Evolutionary conservation across 2,329 filamentous ascomycete species (phyloP), one percentile per base, ranked within the genome.

Genomic region (Ascochyta lentis): DNA sequence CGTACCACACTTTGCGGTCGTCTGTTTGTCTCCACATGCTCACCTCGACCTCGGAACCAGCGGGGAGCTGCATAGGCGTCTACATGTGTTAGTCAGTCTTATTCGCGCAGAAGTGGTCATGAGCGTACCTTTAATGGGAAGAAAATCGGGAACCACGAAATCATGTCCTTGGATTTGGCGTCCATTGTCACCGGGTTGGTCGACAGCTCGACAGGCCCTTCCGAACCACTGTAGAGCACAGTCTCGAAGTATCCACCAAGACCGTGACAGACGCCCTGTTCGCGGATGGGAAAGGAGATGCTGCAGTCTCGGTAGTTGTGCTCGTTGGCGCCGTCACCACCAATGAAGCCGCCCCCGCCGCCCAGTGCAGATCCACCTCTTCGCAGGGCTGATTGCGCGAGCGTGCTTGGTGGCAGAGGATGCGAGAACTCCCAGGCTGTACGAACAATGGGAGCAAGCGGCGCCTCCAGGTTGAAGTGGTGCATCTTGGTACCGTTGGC

Each of bases 101-200:
- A 7, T 13, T 41, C 8, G 6, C 12, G 24, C 15, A 16, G 10
- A 38, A 8, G 40, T 9, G 15, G 3, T 15, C 19, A 34, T 4
- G 8, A 29, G 40, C 84, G 70, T 80, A 93, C 92, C 86, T 95
- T 96, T 13, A 99, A 79, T 0, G 96, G 95, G 72, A 99, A 99
- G 79, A 94, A 97, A 27, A 99, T 98, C 1, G 95, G 95, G 74
- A 99, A 99, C 95, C 95, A 99, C 51, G 91, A 96, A 61, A 97
- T 96, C 96, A 99, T 99, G 68, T 96, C 93, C 71, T 89, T 90
- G 81, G 92, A 96, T 84, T 98, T 98, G 54, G 81, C 80, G 52
- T 95, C 91, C 78, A 99, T 98, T 27, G 89, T 91, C 61, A 96
- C 90, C 0, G 95, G 96, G 68, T 96, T 89, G 4, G 90, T 99